Percentiles rank a stretch among this genome's conserved stretches.
Conservation (phyloP, 257 asterid species). For the Nicotiana attenuata region DNA sequence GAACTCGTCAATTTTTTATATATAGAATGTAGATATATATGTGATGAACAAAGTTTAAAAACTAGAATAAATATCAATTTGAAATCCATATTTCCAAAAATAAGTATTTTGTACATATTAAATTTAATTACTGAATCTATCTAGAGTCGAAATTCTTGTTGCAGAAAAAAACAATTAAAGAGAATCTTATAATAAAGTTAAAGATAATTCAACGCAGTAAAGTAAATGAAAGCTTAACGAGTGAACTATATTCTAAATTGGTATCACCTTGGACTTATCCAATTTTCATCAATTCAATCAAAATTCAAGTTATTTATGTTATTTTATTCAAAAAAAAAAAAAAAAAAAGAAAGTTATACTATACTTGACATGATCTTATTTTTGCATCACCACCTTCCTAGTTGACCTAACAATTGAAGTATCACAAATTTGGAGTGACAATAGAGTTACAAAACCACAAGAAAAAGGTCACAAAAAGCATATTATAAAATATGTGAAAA, state of each 20-base stretch:
- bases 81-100: not conserved
- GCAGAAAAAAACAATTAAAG: not conserved
- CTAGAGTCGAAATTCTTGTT: too few relatives aligned
- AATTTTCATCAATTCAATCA: not conserved
- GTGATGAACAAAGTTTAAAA: too few relatives aligned
- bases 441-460: not conserved
- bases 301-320: too few relatives aligned
- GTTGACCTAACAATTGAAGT: slow-evolving; percentile 6
- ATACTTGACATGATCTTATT: not conserved
- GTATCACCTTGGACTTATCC: not conserved
- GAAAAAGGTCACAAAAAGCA: not conserved
- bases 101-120: not conserved
- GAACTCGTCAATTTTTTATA: not conserved
- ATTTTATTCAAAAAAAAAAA: too few relatives aligned
- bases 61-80: too few relatives aligned
- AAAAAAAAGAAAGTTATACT: not conserved
- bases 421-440: not conserved
- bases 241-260: not conserved
- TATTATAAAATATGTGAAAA: not conserved
- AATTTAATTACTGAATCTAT: fast-evolving
- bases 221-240: not conserved
- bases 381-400: not conserved
- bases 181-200: too few relatives aligned
- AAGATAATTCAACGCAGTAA: not conserved
- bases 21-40: too few relatives aligned